Evolutionary conservation across 2,329 filamentous ascomycete species (phyloP).

Genomic region (Penicillium sp.): DNA sequence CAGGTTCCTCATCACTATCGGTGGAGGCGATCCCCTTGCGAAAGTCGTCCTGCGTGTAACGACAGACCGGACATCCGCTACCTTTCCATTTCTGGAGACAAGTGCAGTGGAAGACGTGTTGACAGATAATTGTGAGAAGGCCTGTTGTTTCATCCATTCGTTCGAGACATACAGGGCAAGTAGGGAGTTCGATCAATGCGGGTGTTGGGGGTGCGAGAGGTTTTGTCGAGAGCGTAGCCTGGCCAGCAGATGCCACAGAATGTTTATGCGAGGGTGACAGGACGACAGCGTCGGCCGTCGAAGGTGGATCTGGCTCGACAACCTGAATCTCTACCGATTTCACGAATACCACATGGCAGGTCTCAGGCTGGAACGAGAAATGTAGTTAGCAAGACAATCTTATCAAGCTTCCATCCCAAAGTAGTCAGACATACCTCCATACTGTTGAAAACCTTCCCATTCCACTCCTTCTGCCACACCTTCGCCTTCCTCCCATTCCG

Average conservation of each 20-base stretch:
- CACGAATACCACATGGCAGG: conserved; percentile 93
- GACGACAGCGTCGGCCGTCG: conserved; percentile 57
- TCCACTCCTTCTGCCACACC: conserved; percentile 83
- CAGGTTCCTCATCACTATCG: conserved; percentile 58
- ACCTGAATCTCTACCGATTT: conserved; percentile 85
- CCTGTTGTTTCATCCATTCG: conserved; percentile 98
- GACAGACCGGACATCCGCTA: conserved; percentile 89
- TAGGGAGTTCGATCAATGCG: conserved; percentile 85
- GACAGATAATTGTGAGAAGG: conserved; percentile 91
- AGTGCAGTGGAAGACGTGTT: conserved; percentile 96
- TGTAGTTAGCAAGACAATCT: conserved; percentile 16
- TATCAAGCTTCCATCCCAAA: neutral
- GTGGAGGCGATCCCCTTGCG: conserved; percentile 52
- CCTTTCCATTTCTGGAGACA: conserved; percentile 97
- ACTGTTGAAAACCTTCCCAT: conserved; percentile 89
- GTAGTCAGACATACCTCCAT: conserved; percentile 68
- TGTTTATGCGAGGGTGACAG: conserved; percentile 57
- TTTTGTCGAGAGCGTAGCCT: conserved; percentile 59
- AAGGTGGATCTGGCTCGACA: conserved; percentile 49
- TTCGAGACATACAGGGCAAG: conserved; percentile 93
- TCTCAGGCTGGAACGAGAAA: conserved; percentile 67
- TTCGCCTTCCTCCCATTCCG: conserved; percentile 72
- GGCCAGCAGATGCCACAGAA: conserved; percentile 29
- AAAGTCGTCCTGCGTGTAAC: conserved; percentile 74
- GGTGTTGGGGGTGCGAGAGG: conserved; percentile 76